Evolutionary conservation across 768 basidiomycete species (phyloP).

Genomic region (Daedaleopsis sinensis): DNA sequence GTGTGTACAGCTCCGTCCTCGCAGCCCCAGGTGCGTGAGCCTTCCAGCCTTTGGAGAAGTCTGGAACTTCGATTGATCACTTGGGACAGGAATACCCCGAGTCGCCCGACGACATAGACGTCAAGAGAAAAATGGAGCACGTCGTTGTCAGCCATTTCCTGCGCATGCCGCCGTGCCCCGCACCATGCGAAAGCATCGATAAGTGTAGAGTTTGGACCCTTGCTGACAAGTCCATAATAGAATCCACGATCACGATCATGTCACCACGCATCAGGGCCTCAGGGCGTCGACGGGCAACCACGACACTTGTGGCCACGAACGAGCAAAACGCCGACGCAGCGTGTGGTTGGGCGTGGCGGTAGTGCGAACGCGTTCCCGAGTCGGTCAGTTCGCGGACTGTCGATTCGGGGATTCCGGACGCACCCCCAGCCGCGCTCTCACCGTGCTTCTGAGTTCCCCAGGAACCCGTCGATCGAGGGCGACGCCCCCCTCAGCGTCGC

Average conservation of each 20-base stretch:
- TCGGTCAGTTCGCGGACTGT: constrained; percentile 13
- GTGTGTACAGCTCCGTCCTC: not conserved
- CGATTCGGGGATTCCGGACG: not conserved
- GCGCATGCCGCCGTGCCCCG: not conserved
- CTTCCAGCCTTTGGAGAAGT: not conserved
- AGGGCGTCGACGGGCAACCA: too few relatives aligned
- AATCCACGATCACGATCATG: not conserved
- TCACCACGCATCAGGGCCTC: not conserved
- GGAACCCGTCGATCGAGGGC: constrained; percentile 14
- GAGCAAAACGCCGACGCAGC: too few relatives aligned
- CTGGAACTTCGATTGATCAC: too few relatives aligned
- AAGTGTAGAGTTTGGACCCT: not conserved
- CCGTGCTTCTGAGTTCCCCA: constrained; percentile 7
- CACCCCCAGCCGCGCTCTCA: not conserved
- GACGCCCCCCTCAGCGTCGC: constrained; percentile 5
- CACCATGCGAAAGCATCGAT: not conserved
- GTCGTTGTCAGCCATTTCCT: not conserved
- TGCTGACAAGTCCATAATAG: not conserved
- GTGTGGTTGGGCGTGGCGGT: too few relatives aligned
- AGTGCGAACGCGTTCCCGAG: not conserved
- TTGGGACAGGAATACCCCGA: too few relatives aligned
- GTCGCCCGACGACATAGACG: too few relatives aligned
- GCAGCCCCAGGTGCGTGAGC: not conserved
- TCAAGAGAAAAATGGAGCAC: not conserved
- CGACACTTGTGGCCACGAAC: too few relatives aligned